Conservation (phyloP, 441 rosid species). For the Gossypium davidsonii region DNA sequence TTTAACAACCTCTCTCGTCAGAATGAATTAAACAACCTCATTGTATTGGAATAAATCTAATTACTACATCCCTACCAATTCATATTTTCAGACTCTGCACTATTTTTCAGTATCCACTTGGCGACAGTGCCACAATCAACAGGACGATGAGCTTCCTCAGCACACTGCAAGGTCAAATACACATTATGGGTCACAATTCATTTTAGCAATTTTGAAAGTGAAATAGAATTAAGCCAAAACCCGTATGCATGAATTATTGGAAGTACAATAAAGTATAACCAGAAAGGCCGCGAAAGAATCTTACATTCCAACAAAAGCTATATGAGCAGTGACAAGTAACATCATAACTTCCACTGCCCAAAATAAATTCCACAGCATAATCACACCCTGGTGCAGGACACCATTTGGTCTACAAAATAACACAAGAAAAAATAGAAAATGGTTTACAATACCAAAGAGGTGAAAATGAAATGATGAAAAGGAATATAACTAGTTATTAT, state of each 20-base stretch:
- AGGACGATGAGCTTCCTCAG: conserved; percentile 83
- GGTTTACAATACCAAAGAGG: background rate
- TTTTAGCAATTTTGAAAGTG: background rate
- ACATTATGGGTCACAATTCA: background rate
- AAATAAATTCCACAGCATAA: conserved; percentile 56
- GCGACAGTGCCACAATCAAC: conserved; percentile 69
- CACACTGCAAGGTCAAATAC: conserved; percentile 42
- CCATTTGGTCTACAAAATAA: conserved; percentile 58
- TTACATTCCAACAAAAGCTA: conserved; percentile 77
- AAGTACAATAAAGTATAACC: background rate
- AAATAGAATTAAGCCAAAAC: background rate
- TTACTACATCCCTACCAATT: conserved; percentile 29
- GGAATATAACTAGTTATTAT: background rate
- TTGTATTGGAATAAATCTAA: background rate
- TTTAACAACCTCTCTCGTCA: background rate
- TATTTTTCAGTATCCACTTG: conserved; percentile 71
- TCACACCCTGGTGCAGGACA: conserved; percentile 82
- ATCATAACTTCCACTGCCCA: conserved; percentile 62
- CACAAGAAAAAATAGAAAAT: background rate
- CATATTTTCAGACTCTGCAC: conserved; percentile 33
- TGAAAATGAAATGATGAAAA: background rate
- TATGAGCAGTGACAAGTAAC: conserved; percentile 54
- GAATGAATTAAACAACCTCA: background rate
- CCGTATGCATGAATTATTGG: background rate
- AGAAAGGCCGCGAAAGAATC: conserved; percentile 3